These are phyloP conservation scores for Fusarium tricinctum DNA, from an alignment of 2,329 filamentous ascomycete species.

Conservation along the genomic window DNA sequence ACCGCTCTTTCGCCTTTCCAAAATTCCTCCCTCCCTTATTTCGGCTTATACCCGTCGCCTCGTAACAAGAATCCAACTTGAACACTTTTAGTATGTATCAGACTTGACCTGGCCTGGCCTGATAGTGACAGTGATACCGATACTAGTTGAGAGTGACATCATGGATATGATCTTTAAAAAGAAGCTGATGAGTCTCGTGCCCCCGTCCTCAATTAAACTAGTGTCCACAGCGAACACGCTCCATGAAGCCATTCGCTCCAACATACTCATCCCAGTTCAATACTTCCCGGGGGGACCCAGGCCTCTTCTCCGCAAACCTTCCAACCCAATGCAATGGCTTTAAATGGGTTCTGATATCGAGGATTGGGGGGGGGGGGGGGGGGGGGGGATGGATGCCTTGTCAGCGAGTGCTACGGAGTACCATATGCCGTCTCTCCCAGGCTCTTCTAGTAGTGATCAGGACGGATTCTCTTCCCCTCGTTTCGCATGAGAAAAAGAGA, in stretches of 20 bases:
- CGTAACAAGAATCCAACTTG: slow-evolving; percentile 9
- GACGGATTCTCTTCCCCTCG: background rate
- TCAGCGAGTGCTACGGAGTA: background rate
- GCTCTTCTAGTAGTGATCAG: no score
- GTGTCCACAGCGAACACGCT: slow-evolving; percentile 45
- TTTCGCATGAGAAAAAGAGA: slow-evolving; percentile 34
- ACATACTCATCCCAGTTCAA: slow-evolving; percentile 15
- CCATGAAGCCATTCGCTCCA: slow-evolving; percentile 33
- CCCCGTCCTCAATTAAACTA: slow-evolving; percentile 39
- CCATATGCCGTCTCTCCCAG: no score
- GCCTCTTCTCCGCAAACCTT: slow-evolving; percentile 16
- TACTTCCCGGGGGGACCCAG: background rate
- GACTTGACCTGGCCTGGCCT: background rate
- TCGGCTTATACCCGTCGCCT: slow-evolving; percentile 18
- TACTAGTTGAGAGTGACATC: slow-evolving; percentile 26
- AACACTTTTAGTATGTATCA: slow-evolving; percentile 19
- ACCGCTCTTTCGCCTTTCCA: slow-evolving; percentile 30
- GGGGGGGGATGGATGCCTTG: slow-evolving; percentile 8
- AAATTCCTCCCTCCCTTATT: slow-evolving; percentile 11
- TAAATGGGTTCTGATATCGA: slow-evolving; percentile 29
- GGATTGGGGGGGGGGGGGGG: background rate
- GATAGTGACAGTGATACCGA: background rate
- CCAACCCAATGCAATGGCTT: slow-evolving; percentile 17
- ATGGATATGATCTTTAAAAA: slow-evolving; percentile 32
- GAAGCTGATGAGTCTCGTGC: slow-evolving; percentile 27